Conservation (phyloP, 2,329 filamentous ascomycete species). For the Huntiella bhutanensis region DNA sequence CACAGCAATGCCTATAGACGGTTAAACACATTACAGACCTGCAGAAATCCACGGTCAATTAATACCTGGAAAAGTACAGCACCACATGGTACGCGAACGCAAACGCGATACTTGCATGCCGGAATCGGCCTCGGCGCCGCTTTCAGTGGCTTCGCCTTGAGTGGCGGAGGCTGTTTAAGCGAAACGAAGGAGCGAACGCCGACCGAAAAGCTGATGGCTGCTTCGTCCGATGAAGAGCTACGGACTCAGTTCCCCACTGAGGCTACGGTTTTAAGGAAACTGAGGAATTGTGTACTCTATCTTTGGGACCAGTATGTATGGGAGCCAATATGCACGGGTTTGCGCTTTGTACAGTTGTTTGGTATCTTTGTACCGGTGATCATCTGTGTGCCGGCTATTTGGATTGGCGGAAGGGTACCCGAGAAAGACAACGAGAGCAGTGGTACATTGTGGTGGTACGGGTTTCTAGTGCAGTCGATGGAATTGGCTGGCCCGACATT, state of each 20-base stretch:
- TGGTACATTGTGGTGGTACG: constrained; percentile 90
- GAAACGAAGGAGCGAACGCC: constrained; percentile 5
- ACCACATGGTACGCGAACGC: neutral
- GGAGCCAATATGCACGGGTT: constrained; percentile 72
- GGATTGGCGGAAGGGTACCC: constrained; percentile 48
- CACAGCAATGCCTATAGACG: too few species aligned
- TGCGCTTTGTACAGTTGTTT: constrained; percentile 74
- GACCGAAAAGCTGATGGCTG: constrained; percentile 64
- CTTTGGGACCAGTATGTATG: constrained; percentile 54
- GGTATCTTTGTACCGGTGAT: constrained; percentile 86
- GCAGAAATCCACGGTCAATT: too few species aligned
- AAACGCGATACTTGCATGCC: constrained; percentile 4
- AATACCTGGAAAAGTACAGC: too few species aligned
- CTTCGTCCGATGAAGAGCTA: constrained; percentile 61
- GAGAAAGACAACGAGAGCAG: constrained; percentile 53
- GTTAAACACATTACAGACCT: too few species aligned
- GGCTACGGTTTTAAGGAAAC: constrained; percentile 36
- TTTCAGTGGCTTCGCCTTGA: constrained; percentile 1
- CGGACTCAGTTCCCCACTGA: constrained; percentile 45
- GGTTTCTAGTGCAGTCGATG: constrained; percentile 72
- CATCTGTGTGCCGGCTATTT: constrained; percentile 57
- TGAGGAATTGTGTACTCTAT: constrained; percentile 41
- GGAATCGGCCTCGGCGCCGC: constrained; percentile 1
- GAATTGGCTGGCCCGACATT: constrained; percentile 87
- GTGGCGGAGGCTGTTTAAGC: neutral